Conservation (phyloP, 805 yeast genomes). For the Candida gorgasii region DNA sequence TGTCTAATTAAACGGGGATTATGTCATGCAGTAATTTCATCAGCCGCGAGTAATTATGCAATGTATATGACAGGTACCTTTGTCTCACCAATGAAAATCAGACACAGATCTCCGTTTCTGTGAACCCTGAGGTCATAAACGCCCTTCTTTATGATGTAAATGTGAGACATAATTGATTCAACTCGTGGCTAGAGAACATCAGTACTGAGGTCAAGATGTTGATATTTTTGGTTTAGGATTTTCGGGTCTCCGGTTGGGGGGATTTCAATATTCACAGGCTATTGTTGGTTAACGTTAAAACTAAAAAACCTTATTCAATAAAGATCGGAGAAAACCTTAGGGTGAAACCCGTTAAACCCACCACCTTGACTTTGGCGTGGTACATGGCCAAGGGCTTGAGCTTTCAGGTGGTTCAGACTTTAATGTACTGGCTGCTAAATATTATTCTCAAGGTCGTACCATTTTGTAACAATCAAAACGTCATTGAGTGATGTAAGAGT, state of each 20-base stretch:
- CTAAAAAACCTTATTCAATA: no score
- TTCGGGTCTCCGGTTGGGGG: no score
- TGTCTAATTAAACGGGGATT: neutral
- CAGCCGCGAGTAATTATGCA: slow-evolving; percentile 2
- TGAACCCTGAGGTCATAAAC: neutral
- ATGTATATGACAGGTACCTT: neutral
- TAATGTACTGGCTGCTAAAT: neutral
- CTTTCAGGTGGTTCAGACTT: neutral
- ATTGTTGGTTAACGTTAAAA: no score
- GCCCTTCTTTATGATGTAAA: neutral
- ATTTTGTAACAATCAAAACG: neutral
- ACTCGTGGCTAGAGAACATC: slow-evolving; percentile 1
- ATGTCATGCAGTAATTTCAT: slow-evolving; percentile 1
- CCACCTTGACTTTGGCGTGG: no score
- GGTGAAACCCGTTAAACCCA: no score
- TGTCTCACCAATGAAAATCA: neutral
- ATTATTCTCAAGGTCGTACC: neutral
- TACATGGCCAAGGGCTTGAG: no score
- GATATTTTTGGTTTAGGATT: no score
- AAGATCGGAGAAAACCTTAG: no score
- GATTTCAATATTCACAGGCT: no score
- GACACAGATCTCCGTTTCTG: neutral
- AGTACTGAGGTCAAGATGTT: no score
- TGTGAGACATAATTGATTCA: slow-evolving; percentile 3
- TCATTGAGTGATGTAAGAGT: neutral